These are phyloP conservation scores for Tylopilus sp. DNA, from an alignment of 768 basidiomycete genomes.

Conservation along the genomic window DNA sequence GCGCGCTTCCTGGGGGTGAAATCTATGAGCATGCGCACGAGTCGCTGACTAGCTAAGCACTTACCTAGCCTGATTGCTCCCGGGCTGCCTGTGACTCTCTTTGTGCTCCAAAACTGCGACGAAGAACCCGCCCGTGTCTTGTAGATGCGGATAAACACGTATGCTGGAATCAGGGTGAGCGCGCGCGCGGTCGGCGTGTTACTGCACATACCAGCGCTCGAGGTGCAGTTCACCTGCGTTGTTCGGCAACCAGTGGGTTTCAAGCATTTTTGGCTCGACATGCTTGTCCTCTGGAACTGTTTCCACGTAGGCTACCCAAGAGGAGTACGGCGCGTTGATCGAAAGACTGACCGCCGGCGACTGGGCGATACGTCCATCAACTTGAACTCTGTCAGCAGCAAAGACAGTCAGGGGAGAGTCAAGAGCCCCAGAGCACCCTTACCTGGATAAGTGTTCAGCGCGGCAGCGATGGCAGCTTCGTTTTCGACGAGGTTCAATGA, in stretches of 20 bases:
- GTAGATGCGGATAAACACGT: constrained; percentile 90
- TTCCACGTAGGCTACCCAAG: constrained; percentile 58
- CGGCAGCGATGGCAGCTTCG: constrained; percentile 90
- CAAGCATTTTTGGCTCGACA: constrained; percentile 57
- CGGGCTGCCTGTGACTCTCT: constrained; percentile 2
- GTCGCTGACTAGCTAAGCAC: not conserved
- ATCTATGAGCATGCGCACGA: not conserved
- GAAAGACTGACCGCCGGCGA: constrained; percentile 61
- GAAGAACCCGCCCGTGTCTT: constrained; percentile 97
- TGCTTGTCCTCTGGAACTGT: constrained; percentile 47
- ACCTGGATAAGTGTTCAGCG: constrained; percentile 71
- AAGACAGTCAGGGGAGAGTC: not conserved
- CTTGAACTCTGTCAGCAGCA: constrained; percentile 52
- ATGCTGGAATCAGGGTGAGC: constrained; percentile 45
- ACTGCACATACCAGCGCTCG: constrained; percentile 60
- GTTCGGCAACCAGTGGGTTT: constrained; percentile 77
- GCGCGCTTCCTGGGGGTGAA: constrained; percentile 46
- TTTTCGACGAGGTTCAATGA: constrained; percentile 97
- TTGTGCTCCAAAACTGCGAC: constrained; percentile 47
- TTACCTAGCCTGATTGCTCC: constrained; percentile 16
- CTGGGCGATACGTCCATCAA: constrained; percentile 83
- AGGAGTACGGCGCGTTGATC: constrained; percentile 47
- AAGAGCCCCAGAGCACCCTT: not conserved
- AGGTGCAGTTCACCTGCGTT: constrained; percentile 61
- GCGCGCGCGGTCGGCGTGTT: not conserved